Percentiles rank a stretch among this genome's conserved stretches.
Conservation (phyloP, 169 alveolate species). For the Eimeria maxima region DNA sequence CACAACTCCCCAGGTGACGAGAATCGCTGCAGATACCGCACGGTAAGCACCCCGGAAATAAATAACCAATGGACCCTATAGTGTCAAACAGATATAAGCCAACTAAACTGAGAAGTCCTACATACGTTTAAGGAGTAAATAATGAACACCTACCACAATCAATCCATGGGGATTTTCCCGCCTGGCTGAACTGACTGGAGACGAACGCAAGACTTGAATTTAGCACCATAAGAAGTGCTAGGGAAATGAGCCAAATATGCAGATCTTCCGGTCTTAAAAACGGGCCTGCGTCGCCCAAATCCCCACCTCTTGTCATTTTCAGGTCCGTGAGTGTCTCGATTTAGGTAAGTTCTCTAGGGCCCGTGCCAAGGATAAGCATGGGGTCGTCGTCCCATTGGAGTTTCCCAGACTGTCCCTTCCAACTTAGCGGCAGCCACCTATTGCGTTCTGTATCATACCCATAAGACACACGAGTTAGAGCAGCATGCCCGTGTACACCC, state of each 20-base stretch:
- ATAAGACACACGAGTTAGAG: neutral
- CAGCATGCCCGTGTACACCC: neutral
- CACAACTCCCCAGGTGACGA: conserved; percentile 41
- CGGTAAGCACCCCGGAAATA: neutral
- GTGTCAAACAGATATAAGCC: neutral
- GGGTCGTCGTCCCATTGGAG: neutral
- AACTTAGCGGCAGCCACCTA: neutral
- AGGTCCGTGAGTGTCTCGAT: neutral
- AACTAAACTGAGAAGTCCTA: neutral
- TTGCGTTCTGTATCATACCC: neutral
- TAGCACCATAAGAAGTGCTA: conserved; percentile 65
- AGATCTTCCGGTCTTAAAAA: conserved; percentile 55
- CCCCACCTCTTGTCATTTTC: conserved; percentile 30
- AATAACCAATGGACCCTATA: neutral
- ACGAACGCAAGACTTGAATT: conserved; percentile 50
- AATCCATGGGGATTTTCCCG: neutral
- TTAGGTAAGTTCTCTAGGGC: neutral
- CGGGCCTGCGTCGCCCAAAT: conserved; percentile 1
- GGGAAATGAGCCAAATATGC: conserved; percentile 66
- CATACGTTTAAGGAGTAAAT: neutral
- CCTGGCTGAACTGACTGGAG: conserved; percentile 27
- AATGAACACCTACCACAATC: neutral
- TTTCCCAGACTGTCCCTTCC: neutral
- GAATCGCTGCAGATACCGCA: conserved; percentile 39
- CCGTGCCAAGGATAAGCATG: neutral